Percentiles rank a stretch among this genome's conserved stretches.
Evolutionary conservation across 306 rosid species (phyloP).

Genomic region (Trifolium pratense): DNA sequence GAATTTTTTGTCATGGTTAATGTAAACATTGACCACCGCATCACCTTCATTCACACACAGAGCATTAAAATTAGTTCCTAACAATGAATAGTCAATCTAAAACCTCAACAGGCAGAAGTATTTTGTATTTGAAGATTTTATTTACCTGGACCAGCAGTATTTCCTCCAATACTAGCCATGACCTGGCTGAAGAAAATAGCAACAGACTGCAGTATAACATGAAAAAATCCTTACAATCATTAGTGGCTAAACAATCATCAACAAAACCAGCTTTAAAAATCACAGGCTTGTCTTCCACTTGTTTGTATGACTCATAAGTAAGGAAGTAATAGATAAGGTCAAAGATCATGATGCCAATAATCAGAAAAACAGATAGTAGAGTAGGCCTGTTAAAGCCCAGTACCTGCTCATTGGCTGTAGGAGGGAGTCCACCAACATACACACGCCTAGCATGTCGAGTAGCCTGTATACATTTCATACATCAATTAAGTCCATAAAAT

Average conservation of each 20-base stretch:
- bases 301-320: not conserved
- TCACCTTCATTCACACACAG: conserved; percentile 62
- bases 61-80: conserved; percentile 19
- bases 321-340: not conserved
- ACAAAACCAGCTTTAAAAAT: conserved; percentile 17
- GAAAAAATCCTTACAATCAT: not conserved
- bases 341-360: not conserved
- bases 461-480: conserved; percentile 59
- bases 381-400: not conserved
- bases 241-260: not conserved
- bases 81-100: not conserved
- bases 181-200: conserved; percentile 97
- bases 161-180: conserved; percentile 96
- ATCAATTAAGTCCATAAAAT: conserved; percentile 34
- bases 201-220: conserved; percentile 77
- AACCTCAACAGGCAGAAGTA: not conserved
- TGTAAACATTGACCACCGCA: conserved; percentile 98
- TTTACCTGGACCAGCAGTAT: conserved; percentile 97
- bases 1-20: conserved; percentile 96
- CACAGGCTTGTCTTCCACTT: not conserved
- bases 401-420: conserved; percentile 99
- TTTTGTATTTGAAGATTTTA: conserved; percentile 2
- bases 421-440: conserved; percentile 97
- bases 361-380: not conserved
- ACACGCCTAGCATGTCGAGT: conserved; percentile 99